Conservation (phyloP, 768 basidiomycete species). For the Lactifluus pinguis region DNA sequence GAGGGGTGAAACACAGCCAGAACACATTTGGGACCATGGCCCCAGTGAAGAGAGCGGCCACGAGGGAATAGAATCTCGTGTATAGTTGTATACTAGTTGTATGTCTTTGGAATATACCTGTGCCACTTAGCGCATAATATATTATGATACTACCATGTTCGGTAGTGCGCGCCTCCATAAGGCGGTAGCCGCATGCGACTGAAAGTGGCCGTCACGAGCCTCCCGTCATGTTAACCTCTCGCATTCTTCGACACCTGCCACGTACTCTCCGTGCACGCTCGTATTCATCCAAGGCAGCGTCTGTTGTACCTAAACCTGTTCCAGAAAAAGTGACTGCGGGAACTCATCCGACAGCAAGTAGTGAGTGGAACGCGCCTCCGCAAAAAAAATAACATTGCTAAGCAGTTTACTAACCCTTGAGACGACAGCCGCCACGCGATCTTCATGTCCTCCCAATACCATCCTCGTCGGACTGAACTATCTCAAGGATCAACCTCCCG, state of each 20-base stretch:
- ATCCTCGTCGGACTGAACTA: slow-evolving; percentile 74
- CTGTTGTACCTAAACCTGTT: not conserved
- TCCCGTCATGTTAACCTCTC: not conserved
- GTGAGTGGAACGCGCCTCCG: not conserved
- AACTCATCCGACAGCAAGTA: not conserved
- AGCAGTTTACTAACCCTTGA: not conserved
- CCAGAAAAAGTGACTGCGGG: not conserved
- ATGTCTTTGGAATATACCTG: not conserved
- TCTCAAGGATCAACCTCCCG: slow-evolving; percentile 70
- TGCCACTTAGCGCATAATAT: too few relatives aligned
- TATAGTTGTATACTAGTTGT: not conserved
- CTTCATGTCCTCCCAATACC: slow-evolving; percentile 66
- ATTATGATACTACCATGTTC: not conserved
- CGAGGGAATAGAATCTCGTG: not conserved
- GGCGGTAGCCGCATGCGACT: too few relatives aligned
- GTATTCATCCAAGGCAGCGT: not conserved
- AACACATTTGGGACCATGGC: slow-evolving; percentile 10
- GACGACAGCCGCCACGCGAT: slow-evolving; percentile 23
- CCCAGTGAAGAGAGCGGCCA: not conserved
- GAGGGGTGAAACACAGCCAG: slow-evolving; percentile 23
- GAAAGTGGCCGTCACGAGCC: not conserved
- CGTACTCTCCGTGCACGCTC: not conserved
- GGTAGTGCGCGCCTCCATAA: not conserved
- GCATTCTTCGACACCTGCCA: not conserved
- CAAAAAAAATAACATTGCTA: not conserved